phyloP scores from a whole-genome alignment of 306 rosid species.

The Gynostemma pentaphyllum region DNA sequence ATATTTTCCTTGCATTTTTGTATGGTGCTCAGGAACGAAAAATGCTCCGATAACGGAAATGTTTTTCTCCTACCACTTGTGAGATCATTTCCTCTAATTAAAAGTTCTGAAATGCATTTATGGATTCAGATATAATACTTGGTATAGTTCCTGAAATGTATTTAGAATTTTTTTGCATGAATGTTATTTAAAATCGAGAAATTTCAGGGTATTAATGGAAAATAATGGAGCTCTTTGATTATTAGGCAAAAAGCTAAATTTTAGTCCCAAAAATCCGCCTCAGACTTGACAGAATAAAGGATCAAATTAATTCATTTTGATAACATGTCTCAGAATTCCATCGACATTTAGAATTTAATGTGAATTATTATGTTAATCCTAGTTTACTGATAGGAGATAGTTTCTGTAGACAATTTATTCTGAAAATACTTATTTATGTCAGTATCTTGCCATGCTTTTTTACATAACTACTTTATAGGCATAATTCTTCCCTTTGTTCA shows the following conservation, averaged over 20 bases:
- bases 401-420: background rate
- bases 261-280: background rate
- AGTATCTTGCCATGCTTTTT: background rate
- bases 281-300: background rate
- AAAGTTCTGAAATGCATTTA: background rate
- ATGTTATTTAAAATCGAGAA: background rate
- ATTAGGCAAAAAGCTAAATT: background rate
- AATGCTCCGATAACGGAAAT: background rate
- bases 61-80: background rate
- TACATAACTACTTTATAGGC: no score
- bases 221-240: background rate
- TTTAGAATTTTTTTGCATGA: background rate
- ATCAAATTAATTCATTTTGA: background rate
- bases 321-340: background rate
- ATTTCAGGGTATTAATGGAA: background rate
- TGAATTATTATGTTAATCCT: background rate
- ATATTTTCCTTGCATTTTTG: no score
- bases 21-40: background rate
- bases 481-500: background rate
- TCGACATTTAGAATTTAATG: background rate
- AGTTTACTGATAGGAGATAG: background rate
- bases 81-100: background rate
- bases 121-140: background rate
- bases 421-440: background rate
- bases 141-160: background rate